Base-by-base conservation (phyloP, 345 rosid species). In the Lagerstroemia speciosa region DNA sequence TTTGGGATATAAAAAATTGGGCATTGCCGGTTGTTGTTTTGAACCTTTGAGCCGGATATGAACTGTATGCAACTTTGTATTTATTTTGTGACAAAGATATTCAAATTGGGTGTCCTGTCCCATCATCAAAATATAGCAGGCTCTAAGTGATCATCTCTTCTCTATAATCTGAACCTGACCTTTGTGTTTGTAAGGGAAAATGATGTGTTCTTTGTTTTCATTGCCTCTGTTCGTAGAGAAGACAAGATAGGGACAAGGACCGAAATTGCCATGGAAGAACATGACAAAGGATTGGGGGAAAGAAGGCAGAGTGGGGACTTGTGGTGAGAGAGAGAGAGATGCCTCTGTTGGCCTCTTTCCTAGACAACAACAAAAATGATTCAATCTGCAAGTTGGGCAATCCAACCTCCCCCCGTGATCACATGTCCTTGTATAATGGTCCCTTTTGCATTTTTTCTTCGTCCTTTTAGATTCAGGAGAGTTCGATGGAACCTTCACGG, bases 351-450 rank as follows among this genome's bases (percentile, higher is more conserved):
- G 60, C 60, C 11, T 53, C 60, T 48, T 48, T 19, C 60, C n/a
- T 30, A 53, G n/a, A 48, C 10, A 22, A 6, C 30, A n/a, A n/a
- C n/a, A n/a, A n/a, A 53, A 53, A 53, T 53, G 29, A 53, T 53
- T 53, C 60, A 53, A n/a, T 22, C 60, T 53, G 60, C 60, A 53
- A 53, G n/a, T 53, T 53, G 60, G 60, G 29, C 60, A 53, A 24
- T 8, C 29, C 29, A n/a, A 6, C 24, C 29, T 12, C 17, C 27
- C 30, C 60, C 60, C 60, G 60, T 53, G 60, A 53, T 53, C 24
- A 48, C 0, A 20, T 48, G 53, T 48, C 53, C 53, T 48, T 48
- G 17, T 48, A n/a, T n/a, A n/a, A n/a, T n/a, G n/a, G n/a, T n/a
- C n/a, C n/a, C 53, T 4, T 48, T 6, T 48, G 1, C 30, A 24